Conservation (phyloP, 2,329 filamentous ascomycete species). For the Xylaria sp. region DNA sequence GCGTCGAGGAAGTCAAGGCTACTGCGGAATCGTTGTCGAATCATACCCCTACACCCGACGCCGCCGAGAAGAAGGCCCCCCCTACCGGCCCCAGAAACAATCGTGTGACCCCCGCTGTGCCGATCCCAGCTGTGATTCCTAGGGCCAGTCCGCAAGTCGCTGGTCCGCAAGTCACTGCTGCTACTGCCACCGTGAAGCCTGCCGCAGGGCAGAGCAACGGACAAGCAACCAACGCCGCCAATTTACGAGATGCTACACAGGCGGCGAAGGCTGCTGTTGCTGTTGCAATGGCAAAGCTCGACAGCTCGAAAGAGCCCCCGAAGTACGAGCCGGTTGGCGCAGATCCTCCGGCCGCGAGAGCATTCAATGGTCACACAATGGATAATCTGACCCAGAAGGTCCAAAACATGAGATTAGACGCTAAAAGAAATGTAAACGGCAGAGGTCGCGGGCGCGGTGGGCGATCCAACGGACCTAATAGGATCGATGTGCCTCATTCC, state of each 20-base stretch:
- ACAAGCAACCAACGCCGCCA: constrained; percentile 40
- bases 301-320: constrained; percentile 30
- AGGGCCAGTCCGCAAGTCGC: constrained; percentile 29
- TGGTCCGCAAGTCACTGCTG: constrained; percentile 33
- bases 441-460: constrained; percentile 52
- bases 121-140: constrained; percentile 55
- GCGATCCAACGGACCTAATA: constrained; percentile 52
- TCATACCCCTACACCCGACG: constrained; percentile 39
- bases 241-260: constrained; percentile 69
- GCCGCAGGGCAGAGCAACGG: constrained; percentile 42
- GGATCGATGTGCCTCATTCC: constrained; percentile 84
- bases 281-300: constrained; percentile 75
- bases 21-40: constrained; percentile 55
- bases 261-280: constrained; percentile 78
- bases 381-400: constrained; percentile 77
- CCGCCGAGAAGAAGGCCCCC: constrained; percentile 41
- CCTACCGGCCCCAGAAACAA: constrained; percentile 53
- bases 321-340: constrained; percentile 14
- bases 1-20: constrained; percentile 55
- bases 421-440: constrained; percentile 50
- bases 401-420: constrained; percentile 73
- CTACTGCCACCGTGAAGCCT: constrained; percentile 40
- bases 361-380: constrained; percentile 52
- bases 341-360: constrained; percentile 26
- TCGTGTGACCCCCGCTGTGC: constrained; percentile 68